Base-by-base conservation (phyloP, 805 yeast species). In the Saccharomycopsis olivae region DNA sequence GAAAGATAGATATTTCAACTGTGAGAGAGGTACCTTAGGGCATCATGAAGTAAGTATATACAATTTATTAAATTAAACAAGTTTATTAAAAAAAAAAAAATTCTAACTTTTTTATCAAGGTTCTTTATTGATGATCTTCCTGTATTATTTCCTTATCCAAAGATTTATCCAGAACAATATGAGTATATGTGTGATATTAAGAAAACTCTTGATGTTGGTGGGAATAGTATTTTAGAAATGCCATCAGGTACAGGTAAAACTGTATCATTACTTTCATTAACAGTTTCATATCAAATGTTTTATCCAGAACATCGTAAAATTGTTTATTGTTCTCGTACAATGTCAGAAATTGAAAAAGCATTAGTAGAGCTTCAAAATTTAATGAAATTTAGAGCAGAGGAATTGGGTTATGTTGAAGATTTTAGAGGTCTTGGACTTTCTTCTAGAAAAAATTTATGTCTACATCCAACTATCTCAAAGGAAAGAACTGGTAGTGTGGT, bases 241-340 rank as follows among this genome's bases (percentile, higher is more conserved):
- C 99, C 99, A 50, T 92, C 99, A 4, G 99, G 99, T 3, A 92
- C 99, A 3, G 99, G 99, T 32, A 92, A 92, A 58, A 92, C 99
- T 29, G 83, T 92, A 3, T 87, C 97, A 1, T 67, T 92, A 56
- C 65, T 92, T 23, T 86, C 97, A 0, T 62, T 92, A 33, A 86
- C 97, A 0, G 86, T 92, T 34, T 95, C 98, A 11, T 92, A 92
- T 59, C 99, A 92, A 58, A 77, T 85, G 84, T 74, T 73, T 55
- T 88, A 89, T 57, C 94, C 96, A 8, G 96, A 89, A 53, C 95
- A 86, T 54, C 64, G 95, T 14, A 92, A 89, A 66, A 78, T 92
- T 49, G 85, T 92, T 5, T 92, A 92, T 61, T 92, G 99, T 60
- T 92, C 98, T 4, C 97, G 99, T 70, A 92, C 99, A 25, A 92